Evolutionary conservation across 2,329 filamentous ascomycete species (phyloP), one percentile per base, ranked within the genome.

Genomic region (Cephalotrichum gorgonifer): DNA sequence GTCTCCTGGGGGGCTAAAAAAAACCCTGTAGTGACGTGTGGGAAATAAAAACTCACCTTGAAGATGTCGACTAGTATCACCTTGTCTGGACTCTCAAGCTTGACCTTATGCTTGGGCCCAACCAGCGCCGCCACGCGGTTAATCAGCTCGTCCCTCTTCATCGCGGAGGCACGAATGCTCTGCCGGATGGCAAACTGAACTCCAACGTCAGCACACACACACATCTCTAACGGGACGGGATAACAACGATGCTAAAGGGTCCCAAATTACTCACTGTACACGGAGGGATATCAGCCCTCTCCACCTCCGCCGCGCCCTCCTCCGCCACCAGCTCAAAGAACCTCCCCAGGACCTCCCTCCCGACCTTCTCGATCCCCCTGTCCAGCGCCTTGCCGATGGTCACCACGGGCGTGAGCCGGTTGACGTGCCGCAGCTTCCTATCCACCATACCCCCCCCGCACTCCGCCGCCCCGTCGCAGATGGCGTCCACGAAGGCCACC

Each of bases 61-160:
- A 85, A 91, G 50, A 93, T 76, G 58, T 93, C 86, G 50, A 93
- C 79, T 53, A 91, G 67, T 56, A 93, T 83, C 28, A 90, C 78
- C 60, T 87, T 79, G 66, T 91, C 86, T 30, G 86, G 86, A n/a
- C 74, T 76, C 44, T 74, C 78, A n/a, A 94, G 75, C 57, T 90
- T 81, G 51, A 93, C 88, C 58, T 82, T 85, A 65, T 93, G 87
- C 35, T 74, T 73, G 9, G 74, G 68, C 45, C 81, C 79, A 52
- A 89, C 77, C 27, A 82, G 67, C 35, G 71, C 68, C 4, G 86
- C 87, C 54, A 91, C 75, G 54, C 76, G 78, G 58, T 83, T 79
- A 63, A 93, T 91, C 44, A 91, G 73, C 17, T 70, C 71, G 54
- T 83, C 78, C 51, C 86, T 77, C 56, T 49, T 43, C 20, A 43